Conservation (phyloP, 441 rosid species). For the Metrosideros polymorpha region DNA sequence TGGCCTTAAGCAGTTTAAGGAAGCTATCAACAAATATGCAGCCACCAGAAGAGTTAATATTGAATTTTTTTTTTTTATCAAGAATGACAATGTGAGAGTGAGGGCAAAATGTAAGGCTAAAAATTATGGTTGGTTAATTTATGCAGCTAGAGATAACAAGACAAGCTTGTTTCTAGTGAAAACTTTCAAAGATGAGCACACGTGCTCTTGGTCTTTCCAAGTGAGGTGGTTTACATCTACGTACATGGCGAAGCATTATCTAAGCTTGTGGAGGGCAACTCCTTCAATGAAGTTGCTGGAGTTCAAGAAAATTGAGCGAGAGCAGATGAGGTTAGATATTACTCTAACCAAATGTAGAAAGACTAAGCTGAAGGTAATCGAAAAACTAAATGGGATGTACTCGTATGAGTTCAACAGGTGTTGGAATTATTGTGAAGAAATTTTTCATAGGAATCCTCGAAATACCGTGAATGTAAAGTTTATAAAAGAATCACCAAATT, state of each 20-base stretch:
- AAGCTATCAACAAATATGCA: too few species aligned
- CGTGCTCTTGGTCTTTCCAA: background rate
- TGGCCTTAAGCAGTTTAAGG: too few species aligned
- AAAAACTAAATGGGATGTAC: background rate
- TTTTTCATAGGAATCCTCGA: background rate
- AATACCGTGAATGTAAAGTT: background rate
- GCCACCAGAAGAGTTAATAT: too few species aligned
- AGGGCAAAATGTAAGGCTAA: too few species aligned
- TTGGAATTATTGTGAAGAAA: background rate
- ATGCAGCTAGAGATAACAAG: background rate
- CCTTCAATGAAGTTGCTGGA: background rate
- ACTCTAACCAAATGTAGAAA: accelerated
- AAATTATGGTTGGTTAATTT: too few species aligned
- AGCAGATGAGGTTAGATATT: background rate
- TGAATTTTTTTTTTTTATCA: too few species aligned
- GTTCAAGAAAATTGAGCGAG: background rate
- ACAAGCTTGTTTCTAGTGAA: background rate
- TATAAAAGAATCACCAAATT: background rate
- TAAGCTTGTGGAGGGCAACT: background rate
- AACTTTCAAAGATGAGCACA: background rate
- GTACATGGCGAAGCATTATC: background rate
- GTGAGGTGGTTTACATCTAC: background rate
- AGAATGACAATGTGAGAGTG: too few species aligned
- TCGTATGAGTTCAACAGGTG: background rate
- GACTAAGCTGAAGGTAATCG: background rate